Evolutionary conservation across 805 yeast genomes (phyloP).

Genomic region (Suhomyces tanzawaensis): DNA sequence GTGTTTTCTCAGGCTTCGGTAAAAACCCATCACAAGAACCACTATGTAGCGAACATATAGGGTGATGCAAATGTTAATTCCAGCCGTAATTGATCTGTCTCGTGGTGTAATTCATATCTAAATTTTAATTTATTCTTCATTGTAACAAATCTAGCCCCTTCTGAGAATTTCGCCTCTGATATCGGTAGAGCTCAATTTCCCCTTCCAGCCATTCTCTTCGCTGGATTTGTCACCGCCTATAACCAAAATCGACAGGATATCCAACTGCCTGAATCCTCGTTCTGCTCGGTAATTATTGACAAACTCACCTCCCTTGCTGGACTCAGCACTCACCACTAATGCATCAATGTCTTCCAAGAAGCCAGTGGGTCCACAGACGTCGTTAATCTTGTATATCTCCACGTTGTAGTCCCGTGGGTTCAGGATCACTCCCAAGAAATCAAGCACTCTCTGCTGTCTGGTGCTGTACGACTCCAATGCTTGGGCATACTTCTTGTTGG

Average conservation of each 20-base stretch:
- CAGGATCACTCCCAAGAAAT: conserved; percentile 40
- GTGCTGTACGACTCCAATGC: conserved; percentile 55
- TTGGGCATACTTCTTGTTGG: conserved; percentile 71
- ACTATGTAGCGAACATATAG: too few relatives aligned
- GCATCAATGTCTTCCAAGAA: conserved; percentile 69
- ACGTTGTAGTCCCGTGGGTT: conserved; percentile 35
- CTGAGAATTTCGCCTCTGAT: conserved; percentile 42
- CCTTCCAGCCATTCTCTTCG: conserved; percentile 49
- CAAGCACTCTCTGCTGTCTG: conserved; percentile 47
- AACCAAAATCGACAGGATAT: conserved; percentile 40
- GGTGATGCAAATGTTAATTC: too few relatives aligned
- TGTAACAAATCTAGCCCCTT: too few relatives aligned
- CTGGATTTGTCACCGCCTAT: conserved; percentile 49
- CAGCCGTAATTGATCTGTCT: too few relatives aligned
- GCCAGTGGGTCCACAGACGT: conserved; percentile 94
- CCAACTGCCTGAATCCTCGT: conserved; percentile 52
- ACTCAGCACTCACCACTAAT: conserved; percentile 77
- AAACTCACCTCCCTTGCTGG: conserved; percentile 66
- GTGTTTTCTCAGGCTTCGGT: too few relatives aligned
- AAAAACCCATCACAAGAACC: too few relatives aligned
- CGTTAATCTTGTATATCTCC: conserved; percentile 65
- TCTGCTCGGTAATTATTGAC: conserved; percentile 66
- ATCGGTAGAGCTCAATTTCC: conserved; percentile 84
- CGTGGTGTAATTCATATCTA: too few relatives aligned
- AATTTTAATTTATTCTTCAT: too few relatives aligned